Evolutionary conservation across 2,329 filamentous ascomycete genomes (phyloP), one percentile per base, ranked within the genome.

Genomic region (Ceratocystis harringtonii): DNA sequence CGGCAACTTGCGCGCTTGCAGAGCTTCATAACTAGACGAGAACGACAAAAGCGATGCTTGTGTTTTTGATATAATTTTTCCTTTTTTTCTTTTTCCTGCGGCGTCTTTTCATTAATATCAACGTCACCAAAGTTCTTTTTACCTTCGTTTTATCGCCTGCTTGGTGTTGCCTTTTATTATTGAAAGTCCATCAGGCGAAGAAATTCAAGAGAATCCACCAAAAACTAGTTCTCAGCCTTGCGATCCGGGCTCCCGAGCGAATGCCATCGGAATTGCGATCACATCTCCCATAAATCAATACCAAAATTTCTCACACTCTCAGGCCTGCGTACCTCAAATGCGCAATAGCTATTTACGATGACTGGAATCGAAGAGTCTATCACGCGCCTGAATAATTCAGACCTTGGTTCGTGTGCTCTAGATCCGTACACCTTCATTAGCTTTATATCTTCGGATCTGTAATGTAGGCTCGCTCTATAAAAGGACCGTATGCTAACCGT

Each of bases 321-420:
- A 41, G 19, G 64, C 45, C 45, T 41, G 57, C 48, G 67, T 52
- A 64, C 61, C 60, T 61, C 41, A 45, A 61, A 55, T 57, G 62
- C 64, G 65, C 65, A 62, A 48, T 62, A 25, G 12, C 22, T 30
- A 19, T 32, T 48, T 25, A 65, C n/a, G 25, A 69, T 69, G 68
- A 64, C 77, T 70, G 79, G 78, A 70, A 82, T 86, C 71, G 84
- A 87, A 69, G 80, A 86, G 75, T 81, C 84, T 72, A 80, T 85
- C 69, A 82, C 81, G 76, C 80, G 81, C 74, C 77, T 85, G 69
- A 79, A 78, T 72, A 77, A 77, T 62, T 74, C 78, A 66, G 83
- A 85, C 69, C 78, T 78, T 72, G 82, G 81, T 84, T 78, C 68
- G 76, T 69, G 65, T 17, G 61, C 43, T 63, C 12, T 50, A 17